Percentiles rank a stretch among this genome's conserved stretches.
phyloP scores from a whole-genome alignment of 2,329 filamentous ascomycete species.

The Tolypocladium capitatum region DNA sequence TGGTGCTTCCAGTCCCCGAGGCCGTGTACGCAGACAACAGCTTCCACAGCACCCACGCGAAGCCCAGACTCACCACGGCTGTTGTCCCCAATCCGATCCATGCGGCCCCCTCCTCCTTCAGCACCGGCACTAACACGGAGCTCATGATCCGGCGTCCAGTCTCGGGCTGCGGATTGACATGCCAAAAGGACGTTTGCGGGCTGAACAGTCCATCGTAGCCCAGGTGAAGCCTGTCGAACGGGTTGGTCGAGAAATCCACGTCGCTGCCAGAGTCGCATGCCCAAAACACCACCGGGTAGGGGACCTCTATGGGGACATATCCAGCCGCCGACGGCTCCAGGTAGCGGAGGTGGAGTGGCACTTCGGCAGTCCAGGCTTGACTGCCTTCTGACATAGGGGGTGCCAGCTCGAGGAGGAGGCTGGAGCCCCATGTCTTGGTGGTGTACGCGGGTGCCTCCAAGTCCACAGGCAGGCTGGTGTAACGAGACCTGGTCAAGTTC shows the following conservation, averaged over 20 bases:
- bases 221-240: conserved; percentile 74
- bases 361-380: conserved; percentile 48
- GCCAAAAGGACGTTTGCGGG: conserved; percentile 69
- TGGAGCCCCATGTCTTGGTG: conserved; percentile 64
- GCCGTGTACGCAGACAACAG: conserved; percentile 18
- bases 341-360: conserved; percentile 82
- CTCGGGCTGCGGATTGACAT: conserved; percentile 43
- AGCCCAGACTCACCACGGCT: conserved; percentile 46
- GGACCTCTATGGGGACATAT: conserved; percentile 43
- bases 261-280: conserved; percentile 59
- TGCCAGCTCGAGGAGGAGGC: conserved; percentile 60
- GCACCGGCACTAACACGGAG: conserved; percentile 49
- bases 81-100: conserved; percentile 44
- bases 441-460: conserved; percentile 84
- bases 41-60: conserved; percentile 56
- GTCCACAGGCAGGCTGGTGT: conserved; percentile 65
- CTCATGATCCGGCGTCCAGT: conserved; percentile 32
- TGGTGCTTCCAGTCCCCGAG: conserved; percentile 1
- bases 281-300: conserved; percentile 83
- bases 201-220: conserved; percentile 77
- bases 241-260: conserved; percentile 58
- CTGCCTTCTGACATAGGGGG: conserved; percentile 28
- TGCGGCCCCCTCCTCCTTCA: conserved; percentile 37
- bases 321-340: conserved; percentile 48
- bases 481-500: conserved; percentile 55